Evolutionary conservation across 163 green algal genomes (phyloP).

Genomic region (Scenedesmus sp.): DNA sequence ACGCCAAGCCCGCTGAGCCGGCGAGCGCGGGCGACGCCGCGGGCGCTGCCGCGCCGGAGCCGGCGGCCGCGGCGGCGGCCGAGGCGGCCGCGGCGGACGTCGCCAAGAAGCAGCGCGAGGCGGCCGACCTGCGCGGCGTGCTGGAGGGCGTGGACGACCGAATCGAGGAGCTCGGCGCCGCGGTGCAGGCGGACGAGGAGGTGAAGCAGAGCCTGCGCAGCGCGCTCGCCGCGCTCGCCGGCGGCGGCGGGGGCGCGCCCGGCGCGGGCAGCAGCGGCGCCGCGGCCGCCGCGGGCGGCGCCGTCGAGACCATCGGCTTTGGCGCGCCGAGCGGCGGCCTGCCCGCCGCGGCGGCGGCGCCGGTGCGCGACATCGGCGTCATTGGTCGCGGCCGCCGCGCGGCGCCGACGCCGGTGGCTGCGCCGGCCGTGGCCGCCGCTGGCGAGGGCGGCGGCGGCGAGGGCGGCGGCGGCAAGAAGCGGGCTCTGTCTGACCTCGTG

Average conservation of each 20-base stretch:
- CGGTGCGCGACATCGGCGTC: constrained; percentile 38
- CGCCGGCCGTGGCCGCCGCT: neutral
- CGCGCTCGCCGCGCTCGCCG: neutral
- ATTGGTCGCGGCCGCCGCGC: constrained; percentile 39
- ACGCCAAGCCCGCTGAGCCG: neutral
- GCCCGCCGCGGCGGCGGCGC: neutral
- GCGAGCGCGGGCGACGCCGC: neutral
- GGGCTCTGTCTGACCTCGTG: constrained; percentile 19
- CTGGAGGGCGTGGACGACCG: constrained; percentile 44
- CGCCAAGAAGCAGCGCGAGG: constrained; percentile 3
- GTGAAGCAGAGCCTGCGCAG: constrained; percentile 30
- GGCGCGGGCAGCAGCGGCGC: neutral
- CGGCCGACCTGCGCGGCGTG: constrained; percentile 37
- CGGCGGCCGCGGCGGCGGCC: neutral
- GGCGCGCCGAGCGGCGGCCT: neutral
- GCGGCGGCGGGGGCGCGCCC: neutral
- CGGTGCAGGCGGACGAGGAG: neutral
- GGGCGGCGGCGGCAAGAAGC: constrained; percentile 26
- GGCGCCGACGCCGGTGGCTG: constrained; percentile 24
- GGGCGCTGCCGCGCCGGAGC: neutral
- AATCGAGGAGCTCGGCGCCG: constrained; percentile 28
- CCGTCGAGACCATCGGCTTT: neutral
- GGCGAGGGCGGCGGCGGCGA: neutral
- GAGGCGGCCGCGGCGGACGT: constrained; percentile 10
- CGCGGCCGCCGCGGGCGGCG: neutral